Evolutionary conservation across 208 protist genomes (phyloP).

Genomic region (Trichomonas vaginalis): DNA sequence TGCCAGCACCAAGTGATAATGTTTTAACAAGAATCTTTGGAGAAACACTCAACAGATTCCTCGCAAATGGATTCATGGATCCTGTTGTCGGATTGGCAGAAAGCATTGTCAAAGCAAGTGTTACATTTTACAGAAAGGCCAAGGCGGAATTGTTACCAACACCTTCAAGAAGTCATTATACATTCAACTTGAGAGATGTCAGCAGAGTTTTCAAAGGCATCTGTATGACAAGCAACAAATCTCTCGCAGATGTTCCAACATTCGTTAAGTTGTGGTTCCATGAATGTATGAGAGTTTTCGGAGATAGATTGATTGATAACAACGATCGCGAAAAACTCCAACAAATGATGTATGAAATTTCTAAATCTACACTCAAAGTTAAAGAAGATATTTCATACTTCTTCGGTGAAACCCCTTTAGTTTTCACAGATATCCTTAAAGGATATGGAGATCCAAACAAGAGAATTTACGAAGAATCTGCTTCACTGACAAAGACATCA

Average conservation of each 20-base stretch:
- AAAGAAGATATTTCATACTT: slow-evolving; percentile 18
- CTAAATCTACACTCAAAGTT: background rate
- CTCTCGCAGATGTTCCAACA: background rate
- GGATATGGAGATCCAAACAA: background rate
- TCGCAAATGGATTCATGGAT: slow-evolving; percentile 29
- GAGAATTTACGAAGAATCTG: background rate
- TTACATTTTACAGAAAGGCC: slow-evolving; percentile 37
- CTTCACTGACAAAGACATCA: background rate
- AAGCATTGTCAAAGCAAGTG: slow-evolving; percentile 30
- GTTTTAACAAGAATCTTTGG: slow-evolving; percentile 43
- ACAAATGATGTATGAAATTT: slow-evolving; percentile 27
- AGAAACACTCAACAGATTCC: slow-evolving; percentile 38
- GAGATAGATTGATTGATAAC: slow-evolving; percentile 43
- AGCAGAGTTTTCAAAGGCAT: slow-evolving; percentile 33
- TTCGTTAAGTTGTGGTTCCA: slow-evolving; percentile 48
- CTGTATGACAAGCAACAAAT: background rate
- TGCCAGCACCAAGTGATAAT: background rate
- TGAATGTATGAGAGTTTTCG: slow-evolving; percentile 48
- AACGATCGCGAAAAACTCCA: slow-evolving; percentile 40
- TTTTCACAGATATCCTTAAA: background rate
- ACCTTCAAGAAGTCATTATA: slow-evolving; percentile 46
- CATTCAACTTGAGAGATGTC: slow-evolving; percentile 53
- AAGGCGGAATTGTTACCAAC: slow-evolving; percentile 41
- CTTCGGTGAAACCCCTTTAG: background rate
- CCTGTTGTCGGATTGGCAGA: slow-evolving; percentile 26